Conservation (phyloP, 2,329 filamentous ascomycete species). For the Colletotrichum nymphaeae region DNA sequence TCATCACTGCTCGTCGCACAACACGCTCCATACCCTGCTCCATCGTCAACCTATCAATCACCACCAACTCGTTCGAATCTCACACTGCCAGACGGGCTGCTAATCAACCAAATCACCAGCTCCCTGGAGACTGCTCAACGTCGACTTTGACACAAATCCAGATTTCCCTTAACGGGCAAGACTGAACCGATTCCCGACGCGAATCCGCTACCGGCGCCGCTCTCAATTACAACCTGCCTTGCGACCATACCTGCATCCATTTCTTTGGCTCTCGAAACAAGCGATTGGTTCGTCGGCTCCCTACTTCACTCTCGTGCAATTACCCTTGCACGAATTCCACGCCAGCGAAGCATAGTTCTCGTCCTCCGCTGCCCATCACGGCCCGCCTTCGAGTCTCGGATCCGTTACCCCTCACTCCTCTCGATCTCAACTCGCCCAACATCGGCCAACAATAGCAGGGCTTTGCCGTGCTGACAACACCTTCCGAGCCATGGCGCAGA, state of each 20-base stretch:
- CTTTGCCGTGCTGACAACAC: conserved; percentile 36
- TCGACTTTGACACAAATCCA: conserved; percentile 15
- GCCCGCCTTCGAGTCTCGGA: conserved; percentile 43
- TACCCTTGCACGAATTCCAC: conserved; percentile 12
- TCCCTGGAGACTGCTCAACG: conserved; percentile 3
- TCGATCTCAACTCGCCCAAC: conserved; percentile 37
- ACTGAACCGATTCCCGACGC: conserved; percentile 16
- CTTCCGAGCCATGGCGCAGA: conserved; percentile 78
- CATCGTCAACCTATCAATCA: conserved; percentile 28
- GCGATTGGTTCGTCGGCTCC: conserved; percentile 18
- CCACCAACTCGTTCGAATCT: background rate
- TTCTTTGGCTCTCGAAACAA: conserved; percentile 14
- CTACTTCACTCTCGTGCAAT: conserved; percentile 24
- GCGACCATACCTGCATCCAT: background rate
- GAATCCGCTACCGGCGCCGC: conserved; percentile 22
- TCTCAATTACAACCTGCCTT: conserved; percentile 8
- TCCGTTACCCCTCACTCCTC: conserved; percentile 44
- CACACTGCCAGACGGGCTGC: conserved; percentile 1
- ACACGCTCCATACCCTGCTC: conserved; percentile 21
- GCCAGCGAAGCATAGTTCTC: background rate
- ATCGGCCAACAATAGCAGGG: conserved; percentile 36
- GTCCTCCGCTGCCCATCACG: conserved; percentile 49
- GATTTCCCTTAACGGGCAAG: background rate
- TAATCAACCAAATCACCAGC: conserved; percentile 19
- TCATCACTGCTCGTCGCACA: conserved; percentile 34